Base-by-base conservation (phyloP, 352 stramenopile genomes). In the Pythium sp. region DNA sequence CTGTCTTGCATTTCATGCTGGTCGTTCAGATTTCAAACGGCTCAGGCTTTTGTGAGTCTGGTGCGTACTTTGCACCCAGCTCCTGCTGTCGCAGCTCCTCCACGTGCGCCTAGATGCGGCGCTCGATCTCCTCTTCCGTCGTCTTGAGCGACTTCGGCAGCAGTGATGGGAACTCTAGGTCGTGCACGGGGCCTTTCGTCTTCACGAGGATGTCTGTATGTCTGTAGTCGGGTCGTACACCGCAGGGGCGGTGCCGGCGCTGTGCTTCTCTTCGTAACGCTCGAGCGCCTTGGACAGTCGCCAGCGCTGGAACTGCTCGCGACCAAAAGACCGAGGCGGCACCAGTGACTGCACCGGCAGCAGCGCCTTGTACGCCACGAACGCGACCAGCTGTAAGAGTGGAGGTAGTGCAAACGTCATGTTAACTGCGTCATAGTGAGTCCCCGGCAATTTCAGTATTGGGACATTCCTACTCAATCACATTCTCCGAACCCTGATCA, bases 261-360 rank as follows among this genome's bases (percentile, higher is more conserved):
- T 86, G 64, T 91, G 90, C 68, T 95, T 95, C 34, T 86, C 71
- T 49, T 93, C 83, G 68, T 93, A 95, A 12, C 87, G 84, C 72
- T 90, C 79, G 57, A 94, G 68, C 22, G 79, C 85, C 69, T 90
- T 92, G 43, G 78, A 72, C 46, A 91, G 73, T 38, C 87, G 86
- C 87, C 87, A 95, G 64, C 78, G 81, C 59, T 88, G 72, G 71
- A 95, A 95, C 56, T 94, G 72, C 51, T 91, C 78, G 26, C 80
- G 80, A 0, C 82, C 81, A 58, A 92, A 92, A 81, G 63, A 91
- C 68, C 15, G 90, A 75, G 14, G 83, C 84, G 6, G 80, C 78
- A 24, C 86, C 87, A 7, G 86, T 71, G 32, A 76, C 79, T 20
- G 85, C 80, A 51, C 87, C 87, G 0, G 84, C 86, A 26, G 71